Conservation (phyloP, 2,329 filamentous ascomycete species). For the Laburnicola sp. region DNA sequence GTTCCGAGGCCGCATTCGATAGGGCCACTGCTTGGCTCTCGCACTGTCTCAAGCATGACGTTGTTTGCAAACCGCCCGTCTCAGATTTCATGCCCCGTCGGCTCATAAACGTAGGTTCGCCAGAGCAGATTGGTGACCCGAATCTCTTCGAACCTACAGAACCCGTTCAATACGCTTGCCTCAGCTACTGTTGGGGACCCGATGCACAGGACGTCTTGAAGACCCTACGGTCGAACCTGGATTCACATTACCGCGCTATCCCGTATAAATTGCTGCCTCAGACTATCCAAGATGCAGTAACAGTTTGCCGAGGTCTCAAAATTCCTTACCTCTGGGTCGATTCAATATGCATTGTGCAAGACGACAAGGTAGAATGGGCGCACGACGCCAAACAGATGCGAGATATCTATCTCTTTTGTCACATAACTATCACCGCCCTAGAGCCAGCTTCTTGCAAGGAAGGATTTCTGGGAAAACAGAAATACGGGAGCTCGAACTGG, state of each 20-base stretch:
- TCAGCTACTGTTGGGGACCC: conserved; percentile 9
- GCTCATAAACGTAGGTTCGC: not conserved
- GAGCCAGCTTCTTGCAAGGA: conserved; percentile 3
- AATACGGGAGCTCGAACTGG: not conserved
- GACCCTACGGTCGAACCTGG: not conserved
- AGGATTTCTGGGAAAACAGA: conserved; percentile 5
- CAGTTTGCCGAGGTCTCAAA: conserved; percentile 1
- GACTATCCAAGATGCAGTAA: conserved; percentile 3
- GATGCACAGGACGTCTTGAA: conserved; percentile 2
- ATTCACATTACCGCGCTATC: not conserved
- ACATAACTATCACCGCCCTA: conserved; percentile 1
- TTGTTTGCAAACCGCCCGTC: not conserved
- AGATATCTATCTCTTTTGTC: conserved; percentile 3
- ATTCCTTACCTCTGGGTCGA: conserved; percentile 5
- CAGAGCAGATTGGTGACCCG: not conserved
- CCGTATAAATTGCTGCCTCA: not conserved
- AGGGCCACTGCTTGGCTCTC: not conserved
- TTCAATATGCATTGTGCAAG: conserved; percentile 1
- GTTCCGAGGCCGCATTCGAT: not conserved
- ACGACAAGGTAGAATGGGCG: not conserved
- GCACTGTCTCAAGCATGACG: conserved; percentile 1
- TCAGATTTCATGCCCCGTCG: not conserved
- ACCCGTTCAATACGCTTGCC: not conserved
- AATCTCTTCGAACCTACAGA: conserved; percentile 1
- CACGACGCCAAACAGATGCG: not conserved